phyloP scores from a whole-genome alignment of 331 rosid genomes.

The Pyrus hybrid region DNA sequence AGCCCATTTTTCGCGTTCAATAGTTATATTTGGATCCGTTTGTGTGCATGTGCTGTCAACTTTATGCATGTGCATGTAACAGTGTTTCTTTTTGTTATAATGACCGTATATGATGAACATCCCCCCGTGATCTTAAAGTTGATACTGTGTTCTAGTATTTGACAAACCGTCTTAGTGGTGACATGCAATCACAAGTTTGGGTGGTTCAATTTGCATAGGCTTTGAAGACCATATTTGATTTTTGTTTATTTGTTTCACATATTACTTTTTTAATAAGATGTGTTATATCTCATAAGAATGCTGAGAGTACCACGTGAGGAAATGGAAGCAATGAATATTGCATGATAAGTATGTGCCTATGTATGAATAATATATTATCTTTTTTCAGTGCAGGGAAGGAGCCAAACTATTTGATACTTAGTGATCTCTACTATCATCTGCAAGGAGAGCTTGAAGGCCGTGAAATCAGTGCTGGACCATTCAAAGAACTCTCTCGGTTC shows the following conservation, averaged over 20 bases:
- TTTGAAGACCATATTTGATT: neutral
- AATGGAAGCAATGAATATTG: neutral
- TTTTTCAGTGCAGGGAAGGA: conserved; percentile 75
- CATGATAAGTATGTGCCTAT: neutral
- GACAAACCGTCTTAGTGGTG: neutral
- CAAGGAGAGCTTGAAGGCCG: conserved; percentile 97
- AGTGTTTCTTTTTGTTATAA: neutral
- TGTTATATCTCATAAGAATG: neutral
- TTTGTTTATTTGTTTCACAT: neutral
- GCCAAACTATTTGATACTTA: conserved; percentile 59
- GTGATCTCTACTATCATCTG: conserved; percentile 83
- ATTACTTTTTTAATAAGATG: neutral
- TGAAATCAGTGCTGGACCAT: conserved; percentile 63
- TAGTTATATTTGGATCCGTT: neutral
- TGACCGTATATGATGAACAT: neutral
- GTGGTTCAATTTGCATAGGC: neutral
- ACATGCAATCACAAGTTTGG: neutral
- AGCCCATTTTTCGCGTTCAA: neutral
- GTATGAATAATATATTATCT: neutral
- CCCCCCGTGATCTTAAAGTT: neutral
- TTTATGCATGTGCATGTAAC: neutral
- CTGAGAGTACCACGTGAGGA: neutral
- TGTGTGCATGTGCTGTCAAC: neutral
- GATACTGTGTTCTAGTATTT: neutral
- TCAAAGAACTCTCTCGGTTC: conserved; percentile 65